phyloP scores from a whole-genome alignment of 2,329 filamentous ascomycete species.

The Penicillium sp. region DNA sequence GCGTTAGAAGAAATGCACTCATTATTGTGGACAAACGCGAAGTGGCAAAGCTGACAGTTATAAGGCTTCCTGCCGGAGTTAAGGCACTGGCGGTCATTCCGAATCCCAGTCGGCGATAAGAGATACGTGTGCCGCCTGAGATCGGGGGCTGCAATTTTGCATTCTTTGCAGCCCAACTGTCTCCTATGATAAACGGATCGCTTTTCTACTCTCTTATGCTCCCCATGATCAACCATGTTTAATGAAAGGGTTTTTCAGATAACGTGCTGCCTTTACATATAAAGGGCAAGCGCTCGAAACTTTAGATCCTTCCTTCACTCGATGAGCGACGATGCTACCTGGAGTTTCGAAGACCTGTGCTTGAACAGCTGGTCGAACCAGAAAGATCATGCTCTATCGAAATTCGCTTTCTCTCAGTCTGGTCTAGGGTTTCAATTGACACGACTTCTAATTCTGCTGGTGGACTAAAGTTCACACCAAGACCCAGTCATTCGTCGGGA shows the following conservation, averaged over 20 bases:
- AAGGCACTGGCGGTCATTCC: background rate
- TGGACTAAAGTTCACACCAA: no score
- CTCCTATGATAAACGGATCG: background rate
- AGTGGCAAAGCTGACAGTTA: background rate
- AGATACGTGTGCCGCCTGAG: background rate
- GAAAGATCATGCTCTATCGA: background rate
- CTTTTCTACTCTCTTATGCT: background rate
- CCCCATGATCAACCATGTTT: background rate
- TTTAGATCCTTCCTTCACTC: background rate
- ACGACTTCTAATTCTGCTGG: background rate
- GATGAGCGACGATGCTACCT: background rate
- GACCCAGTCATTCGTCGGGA: background rate
- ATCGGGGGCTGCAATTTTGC: slow-evolving; percentile 1
- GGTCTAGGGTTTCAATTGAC: background rate
- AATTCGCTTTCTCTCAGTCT: background rate
- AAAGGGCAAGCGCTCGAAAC: background rate
- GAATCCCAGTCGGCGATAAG: background rate
- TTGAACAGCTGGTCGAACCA: background rate
- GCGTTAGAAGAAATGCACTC: background rate
- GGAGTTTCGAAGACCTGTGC: background rate
- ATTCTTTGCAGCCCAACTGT: background rate
- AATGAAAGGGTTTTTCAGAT: background rate
- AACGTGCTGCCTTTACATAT: background rate
- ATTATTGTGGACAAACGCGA: background rate
- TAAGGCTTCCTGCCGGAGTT: slow-evolving; percentile 9